These are phyloP conservation scores for Infundibulicybe gibba DNA, from an alignment of 768 basidiomycete genomes.

Conservation along the genomic window DNA sequence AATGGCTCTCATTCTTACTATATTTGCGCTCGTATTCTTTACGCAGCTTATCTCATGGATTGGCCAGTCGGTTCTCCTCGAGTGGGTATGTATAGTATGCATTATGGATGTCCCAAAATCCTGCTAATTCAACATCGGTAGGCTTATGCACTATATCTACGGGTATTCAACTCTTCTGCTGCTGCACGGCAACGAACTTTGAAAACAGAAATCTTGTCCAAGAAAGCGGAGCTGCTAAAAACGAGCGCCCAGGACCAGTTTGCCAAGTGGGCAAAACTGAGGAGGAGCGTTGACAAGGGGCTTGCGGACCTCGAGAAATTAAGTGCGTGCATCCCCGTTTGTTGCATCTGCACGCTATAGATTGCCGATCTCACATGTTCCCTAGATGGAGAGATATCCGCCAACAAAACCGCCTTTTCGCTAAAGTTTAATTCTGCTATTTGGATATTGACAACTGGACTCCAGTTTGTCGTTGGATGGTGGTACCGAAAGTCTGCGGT, in stretches of 20 bases:
- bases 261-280: slow-evolving; percentile 95
- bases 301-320: slow-evolving; percentile 87
- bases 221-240: slow-evolving; percentile 80
- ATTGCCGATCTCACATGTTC: background rate
- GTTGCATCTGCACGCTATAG: background rate
- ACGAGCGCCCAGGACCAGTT: slow-evolving; percentile 98
- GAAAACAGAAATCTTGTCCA: slow-evolving; percentile 74
- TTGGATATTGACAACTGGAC: slow-evolving; percentile 85
- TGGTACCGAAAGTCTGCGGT: slow-evolving; percentile 90
- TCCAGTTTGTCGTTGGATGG: slow-evolving; percentile 84
- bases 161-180: slow-evolving; percentile 55
- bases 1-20: slow-evolving; percentile 80
- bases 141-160: slow-evolving; percentile 72
- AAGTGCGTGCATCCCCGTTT: slow-evolving; percentile 51
- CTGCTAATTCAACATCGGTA: slow-evolving; percentile 24
- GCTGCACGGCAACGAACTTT: slow-evolving; percentile 62
- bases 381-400: slow-evolving; percentile 64
- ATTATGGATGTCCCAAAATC: background rate
- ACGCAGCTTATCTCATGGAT: slow-evolving; percentile 88
- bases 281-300: slow-evolving; percentile 89
- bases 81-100: slow-evolving; percentile 54
- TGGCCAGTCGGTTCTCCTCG: slow-evolving; percentile 79
- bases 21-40: slow-evolving; percentile 78
- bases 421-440: slow-evolving; percentile 69
- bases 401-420: slow-evolving; percentile 58